Evolutionary conservation across 2,329 filamentous ascomycete genomes (phyloP), one percentile per base, ranked within the genome.

Genomic region (Fusarium chaquense): DNA sequence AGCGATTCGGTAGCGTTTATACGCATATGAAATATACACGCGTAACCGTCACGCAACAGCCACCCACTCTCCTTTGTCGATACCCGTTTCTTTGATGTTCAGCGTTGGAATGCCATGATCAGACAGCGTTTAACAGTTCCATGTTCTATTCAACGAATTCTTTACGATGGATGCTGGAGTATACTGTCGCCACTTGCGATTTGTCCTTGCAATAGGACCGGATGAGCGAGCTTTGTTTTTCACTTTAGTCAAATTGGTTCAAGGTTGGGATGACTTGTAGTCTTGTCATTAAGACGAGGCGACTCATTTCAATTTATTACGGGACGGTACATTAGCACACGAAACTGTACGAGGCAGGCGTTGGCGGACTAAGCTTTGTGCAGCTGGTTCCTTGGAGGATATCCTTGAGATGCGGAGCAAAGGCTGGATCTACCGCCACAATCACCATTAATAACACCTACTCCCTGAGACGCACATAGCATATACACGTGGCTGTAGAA

Each of bases 301-400:
- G 43, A 69, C 60, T 65, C 60, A 60, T 50, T 58, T 81, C 79
- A 76, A 69, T 60, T 67, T 62, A 52, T 64, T 65, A 54, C 65
- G 58, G 33, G 66, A 70, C 67, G 62, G 63, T 73, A 75, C 66
- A 75, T 70, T 65, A 65, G 63, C 64, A 74, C 59, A 73, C 68
- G 72, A 73, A 64, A 62, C 62, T 76, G 67, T 76, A 73, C 65
- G 65, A 68, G 74, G 73, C 73, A 69, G 74, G 72, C 73, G 72
- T 76, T 77, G 51, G 47, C 45, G 43, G 69, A 53, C 70, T 72
- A 24, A 54, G 53, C 53, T 40, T 72, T 66, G 46, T 64, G 61
- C 55, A 51, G 64, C 44, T 66, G 63, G 40, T 63, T 44, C 59
- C 36, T 61, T 45, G 41, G 64, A 66, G 57, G 56, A 62, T 58